Evolutionary conservation across 331 rosid genomes (phyloP), one percentile per base, ranked within the genome.

Genomic region (Pyrus hybrid): DNA sequence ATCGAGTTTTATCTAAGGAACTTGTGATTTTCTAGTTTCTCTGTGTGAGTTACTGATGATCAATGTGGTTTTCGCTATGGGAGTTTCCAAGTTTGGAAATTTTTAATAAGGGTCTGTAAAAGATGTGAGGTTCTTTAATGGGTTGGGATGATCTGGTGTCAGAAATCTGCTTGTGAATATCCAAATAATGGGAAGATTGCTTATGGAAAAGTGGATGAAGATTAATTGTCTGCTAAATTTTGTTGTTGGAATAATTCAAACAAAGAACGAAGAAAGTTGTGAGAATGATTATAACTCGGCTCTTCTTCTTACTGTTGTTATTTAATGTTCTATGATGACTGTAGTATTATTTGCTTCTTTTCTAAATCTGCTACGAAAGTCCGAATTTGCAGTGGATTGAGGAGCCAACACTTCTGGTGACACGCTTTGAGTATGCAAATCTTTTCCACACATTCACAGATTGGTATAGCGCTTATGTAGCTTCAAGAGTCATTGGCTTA

Each of bases 401-500:
- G 73, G 98, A 91, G 78, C 97, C 98, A 33, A 89, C 97, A 5
- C 91, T 93, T 77, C 69, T 93, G 82, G 93, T 91, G 83, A 93
- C 98, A 23, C 93, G 98, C 47, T 93, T 88, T 33, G 98, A 93
- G 85, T 93, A 93, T 79, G 98, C 98, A 14, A 93, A 93, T 81
- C 91, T 93, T 70, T 93, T 93, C 77, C 98, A 93, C 87, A 93
- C 97, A 3, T 63, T 91, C 70, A 91, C 98, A 0, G 98, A 93
- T 80, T 93, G 98, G 98, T 93, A 91, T 77, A 93, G 95, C 73
- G 95, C 95, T 23, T 93, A 93, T 73, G 98, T 90, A 53, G 79
- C 95, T 82, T 91, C 98, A 60, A 88, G 97, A 79, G 97, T 93
- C 56, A 78, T 87, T 30, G 93, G 84, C 82, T 76, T 93, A 77